A percentile compares a stretch with the other conserved stretches of the same genome.
phyloP scores from a whole-genome alignment of 2,329 filamentous ascomycete genomes.

The Aotearoamyces nothofagi region DNA sequence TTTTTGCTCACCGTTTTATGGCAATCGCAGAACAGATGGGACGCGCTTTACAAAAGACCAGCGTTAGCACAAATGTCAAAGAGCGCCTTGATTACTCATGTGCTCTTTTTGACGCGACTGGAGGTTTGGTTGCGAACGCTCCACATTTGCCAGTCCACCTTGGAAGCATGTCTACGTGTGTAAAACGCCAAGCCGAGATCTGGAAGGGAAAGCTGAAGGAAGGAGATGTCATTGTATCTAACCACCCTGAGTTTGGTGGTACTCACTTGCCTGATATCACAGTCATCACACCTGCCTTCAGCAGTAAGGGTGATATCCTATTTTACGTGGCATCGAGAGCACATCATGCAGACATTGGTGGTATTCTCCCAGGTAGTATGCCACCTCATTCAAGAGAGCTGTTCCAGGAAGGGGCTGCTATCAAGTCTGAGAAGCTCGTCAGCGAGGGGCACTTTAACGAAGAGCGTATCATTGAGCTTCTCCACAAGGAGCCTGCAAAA shows the following conservation, averaged over 20 bases:
- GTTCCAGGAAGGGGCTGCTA: conserved; percentile 45
- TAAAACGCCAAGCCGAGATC: conserved; percentile 62
- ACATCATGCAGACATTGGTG: conserved; percentile 73
- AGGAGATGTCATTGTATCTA: conserved; percentile 71
- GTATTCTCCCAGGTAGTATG: conserved; percentile 69
- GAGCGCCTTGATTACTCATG: conserved; percentile 75
- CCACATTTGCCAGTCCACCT: conserved; percentile 72
- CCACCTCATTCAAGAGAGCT: conserved; percentile 54
- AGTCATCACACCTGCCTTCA: conserved; percentile 66
- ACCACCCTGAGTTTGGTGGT: conserved; percentile 72
- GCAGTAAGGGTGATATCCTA: conserved; percentile 50
- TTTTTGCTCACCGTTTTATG: conserved; percentile 76
- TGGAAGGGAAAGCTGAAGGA: conserved; percentile 66
- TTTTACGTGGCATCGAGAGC: conserved; percentile 67
- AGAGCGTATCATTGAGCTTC: conserved; percentile 49
- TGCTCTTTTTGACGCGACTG: conserved; percentile 62
- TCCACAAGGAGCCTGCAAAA: conserved; percentile 55
- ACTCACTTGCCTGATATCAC: conserved; percentile 78
- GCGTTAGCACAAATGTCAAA: conserved; percentile 67
- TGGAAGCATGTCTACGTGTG: conserved; percentile 75
- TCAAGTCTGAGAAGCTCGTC: conserved; percentile 52
- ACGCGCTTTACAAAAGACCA: conserved; percentile 62
- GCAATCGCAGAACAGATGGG: conserved; percentile 79
- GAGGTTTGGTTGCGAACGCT: conserved; percentile 64
- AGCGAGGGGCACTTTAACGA: conserved; percentile 64